phyloP scores from a whole-genome alignment of 2,329 filamentous ascomycete genomes.

The Ramichloridium luteum region DNA sequence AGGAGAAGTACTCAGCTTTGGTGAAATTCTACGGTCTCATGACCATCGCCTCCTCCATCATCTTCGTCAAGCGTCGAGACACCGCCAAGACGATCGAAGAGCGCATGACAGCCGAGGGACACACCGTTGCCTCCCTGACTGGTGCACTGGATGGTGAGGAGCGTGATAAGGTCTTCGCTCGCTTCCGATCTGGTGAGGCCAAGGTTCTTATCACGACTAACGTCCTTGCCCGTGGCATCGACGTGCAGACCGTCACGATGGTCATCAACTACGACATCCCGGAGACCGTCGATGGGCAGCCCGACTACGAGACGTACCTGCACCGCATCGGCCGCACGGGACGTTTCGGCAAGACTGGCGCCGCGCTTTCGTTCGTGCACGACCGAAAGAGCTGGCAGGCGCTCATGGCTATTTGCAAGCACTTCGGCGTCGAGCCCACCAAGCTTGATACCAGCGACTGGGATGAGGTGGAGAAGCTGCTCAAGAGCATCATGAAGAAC shows the following conservation, averaged over 20 bases:
- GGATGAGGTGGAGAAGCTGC: constrained; percentile 74
- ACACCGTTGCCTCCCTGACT: constrained; percentile 82
- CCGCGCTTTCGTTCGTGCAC: constrained; percentile 88
- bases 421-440: constrained; percentile 70
- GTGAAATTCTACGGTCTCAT: constrained; percentile 91
- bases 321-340: constrained; percentile 96
- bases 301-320: constrained; percentile 90
- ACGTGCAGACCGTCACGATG: constrained; percentile 84
- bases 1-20: constrained; percentile 76
- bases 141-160: constrained; percentile 74
- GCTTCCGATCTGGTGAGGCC: constrained; percentile 73
- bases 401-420: constrained; percentile 64
- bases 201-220: constrained; percentile 98
- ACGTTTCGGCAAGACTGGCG: constrained; percentile 90
- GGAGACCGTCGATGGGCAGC: constrained; percentile 47
- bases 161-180: constrained; percentile 72
- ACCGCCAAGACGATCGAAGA: constrained; percentile 76
- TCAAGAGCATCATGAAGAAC: constrained; percentile 67
- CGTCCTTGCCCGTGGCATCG: constrained; percentile 88
- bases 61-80: constrained; percentile 89
- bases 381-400: constrained; percentile 71
- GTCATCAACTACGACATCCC: constrained; percentile 82
- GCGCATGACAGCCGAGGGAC: constrained; percentile 77
- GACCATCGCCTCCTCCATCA: constrained; percentile 94
- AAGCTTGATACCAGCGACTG: constrained; percentile 77